Base-by-base conservation (phyloP, 1,139 yeast genomes). In the Maudiozyma humilis region DNA sequence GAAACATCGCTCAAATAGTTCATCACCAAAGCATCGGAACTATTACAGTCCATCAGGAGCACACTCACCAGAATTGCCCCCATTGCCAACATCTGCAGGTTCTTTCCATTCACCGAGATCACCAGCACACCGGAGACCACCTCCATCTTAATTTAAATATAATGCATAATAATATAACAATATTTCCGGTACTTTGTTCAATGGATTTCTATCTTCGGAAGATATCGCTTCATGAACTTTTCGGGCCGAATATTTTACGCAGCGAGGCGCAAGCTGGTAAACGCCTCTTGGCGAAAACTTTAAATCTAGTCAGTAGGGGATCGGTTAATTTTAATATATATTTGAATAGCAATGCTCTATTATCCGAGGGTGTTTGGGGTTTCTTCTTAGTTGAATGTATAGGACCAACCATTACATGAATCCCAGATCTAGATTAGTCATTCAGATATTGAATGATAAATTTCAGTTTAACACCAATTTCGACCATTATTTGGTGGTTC, bases 81-180 rank as follows among this genome's bases (percentile, higher is more conserved):
- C 57, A 23, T 45, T 53, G 35, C 61, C 60, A 2, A 32, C 46
- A 3, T 40, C 47, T 20, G 37, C 47, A 12, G 37, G 45, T 51
- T 44, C 62, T 43, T 48, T 60, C 51, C 29, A 44, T 18, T 39
- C 44, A 29, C 50, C 59, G 5, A 27, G 36, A 7, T 51, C 59
- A 5, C 55, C 60, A 20, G 35, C 42, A 15, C 47, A 59, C 16
- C 51, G 58, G 40, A 51, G 54, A 44, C 55, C 57, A 19, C 59
- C 59, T 3, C 61, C 63, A 17, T 20, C 30, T 17, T 18, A 35
- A 23, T 23, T 23, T 23, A 23, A 23, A 6, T 10, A 10, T 23
- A 23, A 23, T 23, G 10, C 10, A 23, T 23, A 23, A 23, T 23
- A 23, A 6, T 6, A 23, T 10, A 23, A 23, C 6, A 23, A 23